A percentile compares a stretch with the other conserved stretches of the same genome.
phyloP scores from a whole-genome alignment of 164 flowering plant genomes.

The Amborella trichopoda region DNA sequence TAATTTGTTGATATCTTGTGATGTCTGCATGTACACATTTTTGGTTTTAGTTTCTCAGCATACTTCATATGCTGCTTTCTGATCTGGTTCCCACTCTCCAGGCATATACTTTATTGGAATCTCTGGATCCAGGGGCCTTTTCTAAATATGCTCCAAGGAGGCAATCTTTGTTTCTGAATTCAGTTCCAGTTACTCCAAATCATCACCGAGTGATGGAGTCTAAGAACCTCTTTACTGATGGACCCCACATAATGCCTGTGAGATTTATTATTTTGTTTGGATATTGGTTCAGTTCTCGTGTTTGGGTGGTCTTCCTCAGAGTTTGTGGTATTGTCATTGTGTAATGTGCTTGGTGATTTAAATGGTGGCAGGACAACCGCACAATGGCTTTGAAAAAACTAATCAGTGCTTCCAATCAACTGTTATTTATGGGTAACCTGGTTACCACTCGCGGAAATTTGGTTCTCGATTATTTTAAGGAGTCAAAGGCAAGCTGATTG shows the following conservation, averaged over 20 bases:
- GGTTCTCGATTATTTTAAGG: slow-evolving; percentile 35
- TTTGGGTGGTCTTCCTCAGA: background rate
- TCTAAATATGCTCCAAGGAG: slow-evolving; percentile 20
- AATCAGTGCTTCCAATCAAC: slow-evolving; percentile 24
- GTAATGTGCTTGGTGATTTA: background rate
- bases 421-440: background rate
- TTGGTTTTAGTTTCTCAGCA: too few relatives aligned
- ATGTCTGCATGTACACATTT: slow-evolving; percentile 1
- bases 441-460: background rate
- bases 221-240: slow-evolving; percentile 24
- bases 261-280: slow-evolving; percentile 15
- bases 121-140: slow-evolving; percentile 30
- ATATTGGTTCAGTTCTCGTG: background rate
- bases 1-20: slow-evolving; percentile 1
- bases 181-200: slow-evolving; percentile 74
- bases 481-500: slow-evolving; percentile 58
- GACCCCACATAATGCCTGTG: slow-evolving; percentile 46
- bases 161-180: slow-evolving; percentile 36
- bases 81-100: too few relatives aligned
- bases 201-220: slow-evolving; percentile 62
- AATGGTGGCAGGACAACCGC: slow-evolving; percentile 54
- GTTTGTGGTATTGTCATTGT: background rate
- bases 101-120: slow-evolving; percentile 48
- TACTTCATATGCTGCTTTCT: too few relatives aligned
- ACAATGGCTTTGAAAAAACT: slow-evolving; percentile 54